Base-by-base conservation (phyloP, 306 rosid genomes). In the Quillaja saponaria region DNA sequence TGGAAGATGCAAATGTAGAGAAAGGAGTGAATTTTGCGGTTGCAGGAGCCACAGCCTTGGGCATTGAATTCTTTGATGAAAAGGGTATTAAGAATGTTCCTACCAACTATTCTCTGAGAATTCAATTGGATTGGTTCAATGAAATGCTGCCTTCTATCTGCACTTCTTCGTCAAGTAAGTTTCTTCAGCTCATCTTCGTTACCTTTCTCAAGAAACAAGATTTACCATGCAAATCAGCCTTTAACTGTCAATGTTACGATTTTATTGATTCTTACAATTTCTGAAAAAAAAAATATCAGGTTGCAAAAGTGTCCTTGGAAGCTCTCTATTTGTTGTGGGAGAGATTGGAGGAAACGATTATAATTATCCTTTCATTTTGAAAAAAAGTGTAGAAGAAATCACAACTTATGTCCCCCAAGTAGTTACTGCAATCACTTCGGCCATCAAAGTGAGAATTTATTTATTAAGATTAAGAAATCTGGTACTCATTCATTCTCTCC, bases 341-440 rank as follows among this genome's bases (percentile, higher is more conserved):
- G 85, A 81, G 77, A 83, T 86, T 34, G 94, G 89, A 53, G 87
- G 87, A 61, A 81, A 86, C 37, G 94, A 86, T 66, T 81, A 83
- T 52, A 74, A 67, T 61, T 55, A 58, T 68, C 71, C 87, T 5
- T 50, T 83, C 48, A n/a, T n/a, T 71, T 63, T 19, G 14, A 34
- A 11, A 33, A 56, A 62, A 57, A 6, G 4, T 10, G 37, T 25
- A 74, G n/a, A n/a, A n/a, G n/a, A n/a, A n/a, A n/a, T n/a, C n/a
- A n/a, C n/a, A n/a, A n/a, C n/a, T n/a, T n/a, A 76, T 5, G 59
- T 76, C 6, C 44, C 94, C 13, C 71, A 20, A 10, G 75, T 83
- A 48, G 18, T 69, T 49, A 69, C 78, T 61, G 62, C 64, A 44
- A 78, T 80, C 55, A 12, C 63, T 65, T 64, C 76, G 45, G 47